Evolutionary conservation across 768 basidiomycete species (phyloP).

Genomic region (Boletus eberwhitei): DNA sequence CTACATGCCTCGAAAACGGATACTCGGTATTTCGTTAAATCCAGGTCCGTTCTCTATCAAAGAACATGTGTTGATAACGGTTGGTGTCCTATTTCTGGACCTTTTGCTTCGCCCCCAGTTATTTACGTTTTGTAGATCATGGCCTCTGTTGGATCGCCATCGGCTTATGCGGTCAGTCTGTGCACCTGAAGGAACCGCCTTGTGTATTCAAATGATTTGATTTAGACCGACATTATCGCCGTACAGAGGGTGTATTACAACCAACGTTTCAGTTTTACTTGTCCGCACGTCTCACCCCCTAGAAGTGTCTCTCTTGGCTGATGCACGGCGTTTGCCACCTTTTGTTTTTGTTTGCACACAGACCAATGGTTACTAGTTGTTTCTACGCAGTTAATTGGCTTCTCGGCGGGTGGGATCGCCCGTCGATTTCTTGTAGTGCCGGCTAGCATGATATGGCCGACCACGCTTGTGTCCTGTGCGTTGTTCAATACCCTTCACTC

Average conservation of each 20-base stretch:
- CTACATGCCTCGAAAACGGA: slow-evolving; percentile 48
- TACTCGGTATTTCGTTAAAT: slow-evolving; percentile 63
- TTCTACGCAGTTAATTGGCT: slow-evolving; percentile 74
- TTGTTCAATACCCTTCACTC: slow-evolving; percentile 77
- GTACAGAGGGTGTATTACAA: slow-evolving; percentile 73
- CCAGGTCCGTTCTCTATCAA: slow-evolving; percentile 78
- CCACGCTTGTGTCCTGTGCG: slow-evolving; percentile 70
- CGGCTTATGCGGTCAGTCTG: slow-evolving; percentile 55
- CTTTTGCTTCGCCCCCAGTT: slow-evolving; percentile 23
- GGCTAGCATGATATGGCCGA: slow-evolving; percentile 66
- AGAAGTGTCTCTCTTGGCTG: not conserved
- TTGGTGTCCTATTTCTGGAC: slow-evolving; percentile 34
- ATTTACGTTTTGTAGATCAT: slow-evolving; percentile 37
- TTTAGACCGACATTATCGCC: slow-evolving; percentile 65
- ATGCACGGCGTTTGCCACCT: not conserved
- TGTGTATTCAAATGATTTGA: not conserved
- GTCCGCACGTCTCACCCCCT: slow-evolving; percentile 32
- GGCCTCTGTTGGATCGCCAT: slow-evolving; percentile 57
- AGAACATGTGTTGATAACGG: slow-evolving; percentile 67
- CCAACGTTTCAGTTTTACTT: slow-evolving; percentile 58
- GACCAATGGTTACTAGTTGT: slow-evolving; percentile 82
- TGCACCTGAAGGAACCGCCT: slow-evolving; percentile 4
- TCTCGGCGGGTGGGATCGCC: slow-evolving; percentile 74
- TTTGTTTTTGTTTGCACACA: slow-evolving; percentile 16
- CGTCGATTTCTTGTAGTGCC: slow-evolving; percentile 73